phyloP scores from a whole-genome alignment of 352 stramenopile species.

The Phytophthora palmivora region DNA sequence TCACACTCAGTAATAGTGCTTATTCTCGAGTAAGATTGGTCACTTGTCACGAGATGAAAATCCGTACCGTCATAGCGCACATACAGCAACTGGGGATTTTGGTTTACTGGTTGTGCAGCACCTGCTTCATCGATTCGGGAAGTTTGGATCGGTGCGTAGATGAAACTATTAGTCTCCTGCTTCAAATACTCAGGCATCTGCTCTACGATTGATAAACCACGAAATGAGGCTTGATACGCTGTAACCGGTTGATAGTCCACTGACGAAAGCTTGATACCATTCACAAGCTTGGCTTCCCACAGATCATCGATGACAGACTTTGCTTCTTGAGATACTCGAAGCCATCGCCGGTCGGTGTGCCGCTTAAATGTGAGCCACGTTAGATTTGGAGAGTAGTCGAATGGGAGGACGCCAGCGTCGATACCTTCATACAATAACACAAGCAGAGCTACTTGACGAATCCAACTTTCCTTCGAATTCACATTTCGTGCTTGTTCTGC shows the following conservation, averaged over 20 bases:
- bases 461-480: slow-evolving; percentile 93
- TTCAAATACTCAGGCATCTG: slow-evolving; percentile 88
- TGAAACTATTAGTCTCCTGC: slow-evolving; percentile 56
- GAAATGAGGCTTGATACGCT: slow-evolving; percentile 94
- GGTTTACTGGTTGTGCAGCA: slow-evolving; percentile 1
- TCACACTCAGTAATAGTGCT: slow-evolving; percentile 97
- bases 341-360: slow-evolving; percentile 76
- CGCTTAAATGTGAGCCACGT: slow-evolving; percentile 92
- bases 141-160: slow-evolving; percentile 45
- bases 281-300: slow-evolving; percentile 95
- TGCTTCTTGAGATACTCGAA: slow-evolving; percentile 95
- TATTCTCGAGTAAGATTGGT: slow-evolving; percentile 82
- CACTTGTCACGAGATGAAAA: slow-evolving; percentile 59
- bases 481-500: slow-evolving; percentile 86
- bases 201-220: slow-evolving; percentile 89
- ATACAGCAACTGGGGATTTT: slow-evolving; percentile 41
- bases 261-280: slow-evolving; percentile 94
- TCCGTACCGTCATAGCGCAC: slow-evolving; percentile 76
- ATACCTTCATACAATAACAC: slow-evolving; percentile 98
- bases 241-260: slow-evolving; percentile 95
- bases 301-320: slow-evolving; percentile 97
- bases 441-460: slow-evolving; percentile 94
- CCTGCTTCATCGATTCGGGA: not conserved
- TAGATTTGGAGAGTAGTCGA: slow-evolving; percentile 96
- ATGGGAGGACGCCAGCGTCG: slow-evolving; percentile 92